A percentile compares a stretch with the other conserved stretches of the same genome.
Evolutionary conservation across 2,329 filamentous ascomycete genomes (phyloP).

Genomic region (Trichophyton schoenleinii): DNA sequence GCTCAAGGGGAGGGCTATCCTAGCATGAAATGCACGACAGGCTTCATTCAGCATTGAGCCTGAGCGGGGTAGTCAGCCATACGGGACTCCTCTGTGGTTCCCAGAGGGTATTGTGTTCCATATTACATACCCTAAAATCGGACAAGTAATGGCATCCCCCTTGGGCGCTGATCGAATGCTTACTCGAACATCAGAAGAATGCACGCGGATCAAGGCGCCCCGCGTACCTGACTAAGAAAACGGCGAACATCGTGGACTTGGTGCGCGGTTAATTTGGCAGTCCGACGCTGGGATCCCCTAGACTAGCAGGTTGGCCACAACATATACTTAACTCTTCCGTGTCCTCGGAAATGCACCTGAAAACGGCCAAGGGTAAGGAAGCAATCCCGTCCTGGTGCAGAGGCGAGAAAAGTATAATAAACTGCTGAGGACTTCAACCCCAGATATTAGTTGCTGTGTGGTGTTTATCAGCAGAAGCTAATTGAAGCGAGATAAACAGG

Average conservation of each 20-base stretch:
- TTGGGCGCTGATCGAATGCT: not conserved
- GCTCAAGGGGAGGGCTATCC: slow-evolving; percentile 1
- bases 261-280: not conserved
- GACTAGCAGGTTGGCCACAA: not conserved
- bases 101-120: too few relatives aligned
- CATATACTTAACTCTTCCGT: not conserved
- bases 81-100: not conserved
- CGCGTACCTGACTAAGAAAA: not conserved
- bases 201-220: not conserved
- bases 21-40: not conserved
- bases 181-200: not conserved
- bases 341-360: not conserved
- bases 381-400: not conserved
- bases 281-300: not conserved
- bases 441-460: not conserved
- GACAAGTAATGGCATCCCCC: not conserved
- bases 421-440: not conserved
- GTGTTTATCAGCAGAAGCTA: not conserved
- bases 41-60: not conserved
- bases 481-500: not conserved
- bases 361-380: not conserved
- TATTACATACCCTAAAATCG: not conserved
- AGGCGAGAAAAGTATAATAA: slow-evolving; percentile 5
- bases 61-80: not conserved
- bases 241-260: not conserved